Evolutionary conservation across 768 basidiomycete genomes (phyloP).

Genomic region (Boletus reticulatus): DNA sequence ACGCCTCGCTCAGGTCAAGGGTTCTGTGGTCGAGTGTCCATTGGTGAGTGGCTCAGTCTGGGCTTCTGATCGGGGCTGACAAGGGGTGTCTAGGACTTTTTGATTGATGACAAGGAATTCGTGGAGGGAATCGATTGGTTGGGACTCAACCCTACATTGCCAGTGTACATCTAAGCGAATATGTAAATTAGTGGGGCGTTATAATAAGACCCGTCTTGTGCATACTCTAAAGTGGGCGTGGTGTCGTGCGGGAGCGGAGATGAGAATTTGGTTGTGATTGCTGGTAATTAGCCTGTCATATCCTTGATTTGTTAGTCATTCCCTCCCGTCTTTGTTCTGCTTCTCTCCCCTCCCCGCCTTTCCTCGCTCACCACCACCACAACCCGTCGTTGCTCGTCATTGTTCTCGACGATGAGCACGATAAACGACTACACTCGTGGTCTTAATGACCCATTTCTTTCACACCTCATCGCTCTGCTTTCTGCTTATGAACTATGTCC

Average conservation of each 20-base stretch:
- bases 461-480: slow-evolving; percentile 56
- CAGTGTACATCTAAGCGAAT: slow-evolving; percentile 56
- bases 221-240: too few species aligned
- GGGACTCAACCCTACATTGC: slow-evolving; percentile 72
- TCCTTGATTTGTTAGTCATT: neutral
- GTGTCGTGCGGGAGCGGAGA: slow-evolving; percentile 17
- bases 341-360: neutral
- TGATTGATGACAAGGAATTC: slow-evolving; percentile 76
- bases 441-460: slow-evolving; percentile 40
- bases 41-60: slow-evolving; percentile 43
- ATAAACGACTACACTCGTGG: slow-evolving; percentile 21
- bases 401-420: slow-evolving; percentile 35
- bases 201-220: neutral
- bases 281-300: slow-evolving; percentile 6
- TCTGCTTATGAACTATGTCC: slow-evolving; percentile 60
- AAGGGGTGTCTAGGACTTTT: slow-evolving; percentile 59
- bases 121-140: slow-evolving; percentile 70
- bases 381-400: slow-evolving; percentile 4
- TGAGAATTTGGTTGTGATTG: slow-evolving; percentile 8
- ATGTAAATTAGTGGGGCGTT: slow-evolving; percentile 6
- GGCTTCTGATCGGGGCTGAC: slow-evolving; percentile 4
- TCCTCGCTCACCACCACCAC: slow-evolving; percentile 9
- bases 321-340: neutral
- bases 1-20: slow-evolving; percentile 65
- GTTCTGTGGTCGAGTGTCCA: slow-evolving; percentile 74